Evolutionary conservation across 2,329 filamentous ascomycete species (phyloP).

Genomic region (Emergomyces orientalis): DNA sequence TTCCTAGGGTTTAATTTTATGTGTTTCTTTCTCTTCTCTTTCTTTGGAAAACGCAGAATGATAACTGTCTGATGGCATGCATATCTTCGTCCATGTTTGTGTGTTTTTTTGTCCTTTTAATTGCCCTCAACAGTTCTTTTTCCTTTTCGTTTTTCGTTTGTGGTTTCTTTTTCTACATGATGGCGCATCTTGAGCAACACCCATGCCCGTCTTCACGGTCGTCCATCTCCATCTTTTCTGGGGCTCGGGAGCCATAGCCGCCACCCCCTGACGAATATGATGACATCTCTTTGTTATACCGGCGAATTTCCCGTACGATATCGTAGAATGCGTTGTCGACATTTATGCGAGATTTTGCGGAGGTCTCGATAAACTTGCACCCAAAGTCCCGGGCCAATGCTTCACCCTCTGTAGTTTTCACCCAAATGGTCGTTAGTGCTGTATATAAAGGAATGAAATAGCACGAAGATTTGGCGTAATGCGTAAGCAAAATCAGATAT

Average conservation of each 20-base stretch:
- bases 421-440: constrained; percentile 8
- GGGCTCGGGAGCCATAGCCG: constrained; percentile 51
- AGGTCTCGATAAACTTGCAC: constrained; percentile 99
- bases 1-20: not conserved
- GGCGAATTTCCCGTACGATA: constrained; percentile 92
- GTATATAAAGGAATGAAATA: not conserved
- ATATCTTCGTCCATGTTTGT: not conserved
- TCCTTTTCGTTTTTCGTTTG: not conserved
- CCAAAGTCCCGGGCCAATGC: constrained; percentile 75
- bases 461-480: constrained; percentile 5
- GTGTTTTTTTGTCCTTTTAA: not conserved
- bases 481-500: constrained; percentile 5
- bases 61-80: not conserved
- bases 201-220: constrained; percentile 45
- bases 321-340: constrained; percentile 99
- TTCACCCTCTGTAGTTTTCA: constrained; percentile 67
- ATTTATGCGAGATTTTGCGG: constrained; percentile 94
- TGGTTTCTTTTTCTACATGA: constrained; percentile 58
- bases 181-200: constrained; percentile 76
- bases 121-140: not conserved
- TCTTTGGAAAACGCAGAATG: not conserved
- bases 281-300: constrained; percentile 97
- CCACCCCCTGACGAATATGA: constrained; percentile 64
- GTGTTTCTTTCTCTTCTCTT: not conserved
- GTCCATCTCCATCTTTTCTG: constrained; percentile 68